Conservation (phyloP, 805 yeast genomes). For the Metschnikowia henanensis region DNA sequence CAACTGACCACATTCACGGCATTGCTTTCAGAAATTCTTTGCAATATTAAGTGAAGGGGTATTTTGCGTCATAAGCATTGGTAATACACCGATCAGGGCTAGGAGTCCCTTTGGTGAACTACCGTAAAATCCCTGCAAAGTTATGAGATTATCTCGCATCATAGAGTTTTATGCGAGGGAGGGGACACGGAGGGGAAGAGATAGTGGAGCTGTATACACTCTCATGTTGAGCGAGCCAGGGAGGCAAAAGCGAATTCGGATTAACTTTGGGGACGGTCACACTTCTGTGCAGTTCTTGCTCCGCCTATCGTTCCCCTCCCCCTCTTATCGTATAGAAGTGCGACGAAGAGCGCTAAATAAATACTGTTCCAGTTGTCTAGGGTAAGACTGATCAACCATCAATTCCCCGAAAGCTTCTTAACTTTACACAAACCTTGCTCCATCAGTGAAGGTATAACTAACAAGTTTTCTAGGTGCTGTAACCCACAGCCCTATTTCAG, state of each 20-base stretch:
- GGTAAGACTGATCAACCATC: neutral
- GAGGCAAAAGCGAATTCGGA: slow-evolving; percentile 7
- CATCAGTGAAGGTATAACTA: no score
- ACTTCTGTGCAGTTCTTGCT: slow-evolving; percentile 11
- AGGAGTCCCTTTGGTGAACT: no score
- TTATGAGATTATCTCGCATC: no score
- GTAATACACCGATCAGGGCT: no score
- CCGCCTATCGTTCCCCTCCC: slow-evolving; percentile 18
- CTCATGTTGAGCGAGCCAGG: slow-evolving; percentile 11
- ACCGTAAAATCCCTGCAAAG: neutral
- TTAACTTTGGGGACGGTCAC: slow-evolving; percentile 11
- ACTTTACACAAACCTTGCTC: neutral
- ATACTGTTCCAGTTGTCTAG: neutral
- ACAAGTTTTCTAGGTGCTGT: no score
- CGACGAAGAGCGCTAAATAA: slow-evolving; percentile 3
- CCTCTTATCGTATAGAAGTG: slow-evolving; percentile 17
- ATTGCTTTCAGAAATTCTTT: no score
- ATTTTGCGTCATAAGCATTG: no score
- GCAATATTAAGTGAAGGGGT: no score
- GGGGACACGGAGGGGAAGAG: slow-evolving; percentile 15
- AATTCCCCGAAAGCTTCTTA: no score
- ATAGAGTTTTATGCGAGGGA: neutral
- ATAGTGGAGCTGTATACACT: slow-evolving; percentile 4
- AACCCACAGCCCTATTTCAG: neutral
- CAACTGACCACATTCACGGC: no score